phyloP scores from a whole-genome alignment of 2,329 filamentous ascomycete species.

The Paecilomyces fulvus region DNA sequence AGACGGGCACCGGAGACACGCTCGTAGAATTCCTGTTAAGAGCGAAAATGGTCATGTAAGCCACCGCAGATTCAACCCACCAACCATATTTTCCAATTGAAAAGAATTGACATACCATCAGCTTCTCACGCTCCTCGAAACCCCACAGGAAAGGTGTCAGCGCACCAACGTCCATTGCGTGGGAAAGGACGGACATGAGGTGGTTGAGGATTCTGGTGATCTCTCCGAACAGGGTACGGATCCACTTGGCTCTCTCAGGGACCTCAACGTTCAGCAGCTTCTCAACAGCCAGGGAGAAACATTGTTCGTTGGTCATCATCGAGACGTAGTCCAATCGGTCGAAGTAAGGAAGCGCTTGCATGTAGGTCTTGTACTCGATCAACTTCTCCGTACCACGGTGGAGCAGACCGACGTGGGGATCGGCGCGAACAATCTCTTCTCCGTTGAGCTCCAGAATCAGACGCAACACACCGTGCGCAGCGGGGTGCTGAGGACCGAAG shows the following conservation, averaged over 20 bases:
- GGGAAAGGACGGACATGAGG: conserved; percentile 92
- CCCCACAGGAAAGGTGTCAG: conserved; percentile 98
- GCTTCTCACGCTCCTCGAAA: conserved; percentile 98
- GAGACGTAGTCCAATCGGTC: conserved; percentile 98
- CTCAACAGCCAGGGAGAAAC: conserved; percentile 89
- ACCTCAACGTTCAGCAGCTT: conserved; percentile 97
- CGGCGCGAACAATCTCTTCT: conserved; percentile 92
- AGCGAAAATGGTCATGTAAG: conserved; percentile 10
- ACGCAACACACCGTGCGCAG: conserved; percentile 94
- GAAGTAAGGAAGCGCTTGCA: conserved; percentile 97
- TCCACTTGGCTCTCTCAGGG: conserved; percentile 91
- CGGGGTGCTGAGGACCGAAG: conserved; percentile 97
- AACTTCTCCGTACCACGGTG: conserved; percentile 98
- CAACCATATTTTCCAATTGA: not conserved
- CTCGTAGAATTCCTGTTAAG: conserved; percentile 89
- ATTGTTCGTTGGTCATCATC: conserved; percentile 99
- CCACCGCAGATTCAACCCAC: not conserved
- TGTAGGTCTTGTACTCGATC: conserved; percentile 99
- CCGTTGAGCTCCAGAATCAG: conserved; percentile 96
- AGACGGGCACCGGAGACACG: conserved; percentile 96
- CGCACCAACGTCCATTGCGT: conserved; percentile 98
- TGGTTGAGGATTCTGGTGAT: conserved; percentile 93
- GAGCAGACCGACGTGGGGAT: conserved; percentile 92
- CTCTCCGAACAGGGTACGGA: conserved; percentile 90
- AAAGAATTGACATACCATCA: conserved; percentile 64